These are phyloP conservation scores for Cladosporium sp. DNA, from an alignment of 2,329 filamentous ascomycete genomes.

Conservation along the genomic window DNA sequence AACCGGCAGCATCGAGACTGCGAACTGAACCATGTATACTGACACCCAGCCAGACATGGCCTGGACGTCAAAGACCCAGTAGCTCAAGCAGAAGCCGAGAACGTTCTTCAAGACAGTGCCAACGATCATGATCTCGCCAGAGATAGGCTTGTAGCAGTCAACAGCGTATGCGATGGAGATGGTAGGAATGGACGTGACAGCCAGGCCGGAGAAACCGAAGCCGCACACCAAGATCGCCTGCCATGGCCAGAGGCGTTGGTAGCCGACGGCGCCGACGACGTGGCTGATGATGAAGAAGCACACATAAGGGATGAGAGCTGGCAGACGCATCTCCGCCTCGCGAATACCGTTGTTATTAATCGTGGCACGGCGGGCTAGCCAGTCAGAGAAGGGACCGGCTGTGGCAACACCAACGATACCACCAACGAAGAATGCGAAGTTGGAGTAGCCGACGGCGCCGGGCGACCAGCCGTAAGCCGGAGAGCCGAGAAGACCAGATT, in stretches of 20 bases:
- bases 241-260: conserved; percentile 48
- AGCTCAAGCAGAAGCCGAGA: conserved; percentile 40
- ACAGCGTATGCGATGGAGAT: conserved; percentile 44
- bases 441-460: conserved; percentile 46
- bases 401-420: conserved; percentile 42
- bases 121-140: conserved; percentile 44
- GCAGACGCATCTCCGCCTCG: conserved; percentile 59
- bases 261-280: conserved; percentile 47
- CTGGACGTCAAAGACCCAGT: conserved; percentile 39
- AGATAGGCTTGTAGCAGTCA: conserved; percentile 45
- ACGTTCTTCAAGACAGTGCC: conserved; percentile 44
- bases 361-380: conserved; percentile 48
- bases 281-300: conserved; percentile 48
- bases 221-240: conserved; percentile 47
- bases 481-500: conserved; percentile 42
- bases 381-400: conserved; percentile 54
- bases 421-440: conserved; percentile 44
- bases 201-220: conserved; percentile 41
- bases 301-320: conserved; percentile 49
- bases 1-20: conserved; percentile 37
- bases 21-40: conserved; percentile 43
- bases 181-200: conserved; percentile 40
- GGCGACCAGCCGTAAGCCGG: conserved; percentile 43
- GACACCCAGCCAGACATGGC: conserved; percentile 37
- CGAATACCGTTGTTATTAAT: conserved; percentile 52